phyloP scores from a whole-genome alignment of 441 rosid species.

The Corymbia citriodora region DNA sequence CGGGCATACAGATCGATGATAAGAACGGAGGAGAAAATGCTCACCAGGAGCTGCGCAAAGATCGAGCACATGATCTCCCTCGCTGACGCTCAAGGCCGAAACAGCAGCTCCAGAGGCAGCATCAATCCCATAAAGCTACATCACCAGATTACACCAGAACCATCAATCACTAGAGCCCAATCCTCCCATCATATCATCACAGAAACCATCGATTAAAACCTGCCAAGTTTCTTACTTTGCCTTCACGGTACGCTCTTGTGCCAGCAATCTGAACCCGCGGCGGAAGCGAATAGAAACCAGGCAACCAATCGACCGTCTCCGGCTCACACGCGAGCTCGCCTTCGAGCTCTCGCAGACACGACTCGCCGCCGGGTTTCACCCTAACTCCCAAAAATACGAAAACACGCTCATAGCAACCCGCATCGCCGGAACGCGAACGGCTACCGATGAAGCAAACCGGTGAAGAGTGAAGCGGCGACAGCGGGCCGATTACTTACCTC shows the following conservation, averaged over 20 bases:
- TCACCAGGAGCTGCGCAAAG: conserved; percentile 93
- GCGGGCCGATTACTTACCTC: conserved; percentile 29
- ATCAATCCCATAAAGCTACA: conserved; percentile 82
- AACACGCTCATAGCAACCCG: background rate
- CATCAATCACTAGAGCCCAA: background rate
- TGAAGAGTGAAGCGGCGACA: background rate
- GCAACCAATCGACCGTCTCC: conserved; percentile 58
- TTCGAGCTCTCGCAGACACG: conserved; percentile 42
- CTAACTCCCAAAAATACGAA: conserved; percentile 15
- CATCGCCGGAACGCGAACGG: background rate
- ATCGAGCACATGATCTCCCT: conserved; percentile 90
- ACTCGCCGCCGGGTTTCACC: conserved; percentile 70
- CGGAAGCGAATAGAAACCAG: conserved; percentile 72
- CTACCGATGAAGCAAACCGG: background rate
- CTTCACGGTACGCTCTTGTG: conserved; percentile 63
- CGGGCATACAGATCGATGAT: background rate
- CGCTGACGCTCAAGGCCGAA: conserved; percentile 48
- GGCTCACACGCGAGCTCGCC: conserved; percentile 62
- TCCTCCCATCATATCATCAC: background rate
- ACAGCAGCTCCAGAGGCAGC: conserved; percentile 96
- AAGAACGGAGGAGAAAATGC: background rate
- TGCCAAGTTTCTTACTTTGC: conserved; percentile 37
- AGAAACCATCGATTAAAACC: background rate
- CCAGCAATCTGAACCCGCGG: conserved; percentile 68
- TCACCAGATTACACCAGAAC: background rate